Percentiles rank a stretch among this genome's conserved stretches.
Evolutionary conservation across 768 basidiomycete genomes (phyloP).

Genomic region (Mycena leptocephala): DNA sequence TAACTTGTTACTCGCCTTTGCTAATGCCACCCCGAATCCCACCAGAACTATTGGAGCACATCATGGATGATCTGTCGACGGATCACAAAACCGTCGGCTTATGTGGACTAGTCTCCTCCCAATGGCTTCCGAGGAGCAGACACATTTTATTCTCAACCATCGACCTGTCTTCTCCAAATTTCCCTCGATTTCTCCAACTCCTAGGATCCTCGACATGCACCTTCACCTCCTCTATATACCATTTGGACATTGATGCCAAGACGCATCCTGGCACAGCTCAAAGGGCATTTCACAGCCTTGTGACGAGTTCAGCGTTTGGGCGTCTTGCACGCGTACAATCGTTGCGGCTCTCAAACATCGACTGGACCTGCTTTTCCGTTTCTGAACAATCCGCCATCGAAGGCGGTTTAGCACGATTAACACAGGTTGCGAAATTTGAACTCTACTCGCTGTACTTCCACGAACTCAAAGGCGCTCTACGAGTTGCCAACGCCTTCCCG

Average conservation of each 20-base stretch:
- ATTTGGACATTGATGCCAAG: not conserved
- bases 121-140: constrained; percentile 36
- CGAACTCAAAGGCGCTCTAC: constrained; percentile 10
- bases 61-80: constrained; percentile 35
- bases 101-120: constrained; percentile 38
- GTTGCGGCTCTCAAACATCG: constrained; percentile 14
- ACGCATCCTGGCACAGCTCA: not conserved
- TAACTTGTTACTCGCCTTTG: not conserved
- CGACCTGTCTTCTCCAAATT: not conserved
- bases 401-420: constrained; percentile 9
- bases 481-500: constrained; percentile 3
- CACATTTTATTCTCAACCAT: constrained; percentile 37
- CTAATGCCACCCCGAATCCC: constrained; percentile 23
- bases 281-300: not conserved
- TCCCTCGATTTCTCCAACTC: constrained; percentile 4
- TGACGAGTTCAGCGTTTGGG: constrained; percentile 6
- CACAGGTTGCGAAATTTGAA: not conserved
- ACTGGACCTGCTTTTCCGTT: constrained; percentile 18
- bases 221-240: not conserved
- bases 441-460: constrained; percentile 23
- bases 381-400: constrained; percentile 5
- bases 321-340: not conserved
- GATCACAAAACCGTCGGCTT: constrained; percentile 31
- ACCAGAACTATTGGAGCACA: constrained; percentile 35
- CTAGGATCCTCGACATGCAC: constrained; percentile 15